Base-by-base conservation (phyloP, 148 eudicot species). In the Dysphania ambrosioides region DNA sequence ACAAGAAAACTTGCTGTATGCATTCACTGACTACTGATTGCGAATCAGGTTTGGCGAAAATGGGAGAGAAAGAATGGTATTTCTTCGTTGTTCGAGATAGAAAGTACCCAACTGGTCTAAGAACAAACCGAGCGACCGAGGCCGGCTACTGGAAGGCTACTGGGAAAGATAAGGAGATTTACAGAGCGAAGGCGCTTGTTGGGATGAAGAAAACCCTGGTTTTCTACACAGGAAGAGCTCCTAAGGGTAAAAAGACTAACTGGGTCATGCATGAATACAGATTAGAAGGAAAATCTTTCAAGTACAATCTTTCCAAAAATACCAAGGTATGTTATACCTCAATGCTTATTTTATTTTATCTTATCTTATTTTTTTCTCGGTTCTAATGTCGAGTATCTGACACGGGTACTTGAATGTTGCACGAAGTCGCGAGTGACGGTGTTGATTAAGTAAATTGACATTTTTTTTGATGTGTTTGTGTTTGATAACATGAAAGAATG, bases 211-310 rank as follows among this genome's bases (percentile, higher is more conserved):
- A 93, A 72, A 93, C 98, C 24, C 72, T 93, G 71, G 98, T 93
- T 62, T 93, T 91, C 77, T 91, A 93, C 83, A 82, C 71, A 38
- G 98, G 98, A 8, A 84, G 98, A 41, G 97, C 98, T 73, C 98
- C 97, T 6, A 86, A 78, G 74, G 98, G 98, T 0, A 87, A 85
- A 62, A 91, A 91, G 74, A 85, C 92, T 21, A 85, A 89, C 41
- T 93, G 97, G 97, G 97, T 93, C 12, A 91, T 93, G 98, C 98
- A 93, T 84, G 98, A 93, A 66, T 93, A 83, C 32, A 78, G 98
- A 67, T 67, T 91, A 29, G 94, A 93, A 24, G 94, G 97, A 41
- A 87, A 88, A 63, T 36, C 15, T 63, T 81, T 83, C 23, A 78
- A 70, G 40, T 76, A 47, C 49, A 80, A 84, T 51, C 81, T 74